These are phyloP conservation scores for Pilatotrama ljubarskyi DNA, from an alignment of 768 basidiomycete genomes.

Conservation along the genomic window DNA sequence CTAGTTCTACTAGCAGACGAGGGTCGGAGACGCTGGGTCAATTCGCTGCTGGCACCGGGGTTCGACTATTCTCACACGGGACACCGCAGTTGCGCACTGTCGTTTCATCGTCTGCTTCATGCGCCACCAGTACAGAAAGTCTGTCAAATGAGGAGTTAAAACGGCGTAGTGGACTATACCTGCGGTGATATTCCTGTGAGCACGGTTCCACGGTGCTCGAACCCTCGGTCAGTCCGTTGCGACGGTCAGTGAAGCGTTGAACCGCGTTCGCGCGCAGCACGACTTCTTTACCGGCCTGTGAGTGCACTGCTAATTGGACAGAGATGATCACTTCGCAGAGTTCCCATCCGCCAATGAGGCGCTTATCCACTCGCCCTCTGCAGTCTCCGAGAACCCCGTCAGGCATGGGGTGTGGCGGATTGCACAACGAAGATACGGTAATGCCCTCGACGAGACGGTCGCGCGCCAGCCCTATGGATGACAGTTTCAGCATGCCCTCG, in stretches of 20 bases:
- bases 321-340: not conserved
- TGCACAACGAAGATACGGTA: not conserved
- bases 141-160: too few relatives aligned
- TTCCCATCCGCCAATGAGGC: not conserved
- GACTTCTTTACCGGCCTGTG: not conserved
- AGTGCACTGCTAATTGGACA: not conserved
- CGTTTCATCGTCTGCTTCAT: too few relatives aligned
- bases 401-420: not conserved
- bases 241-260: not conserved
- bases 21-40: too few relatives aligned
- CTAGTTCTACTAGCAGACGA: too few relatives aligned
- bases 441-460: not conserved
- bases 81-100: too few relatives aligned
- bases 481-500: not conserved
- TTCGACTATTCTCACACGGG: too few relatives aligned
- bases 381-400: slow-evolving; percentile 1
- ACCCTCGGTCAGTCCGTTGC: not conserved
- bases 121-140: too few relatives aligned
- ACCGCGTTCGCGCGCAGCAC: not conserved
- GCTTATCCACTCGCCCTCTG: not conserved
- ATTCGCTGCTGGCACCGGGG: too few relatives aligned
- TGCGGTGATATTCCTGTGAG: not conserved
- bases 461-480: not conserved
- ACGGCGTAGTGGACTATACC: not conserved
- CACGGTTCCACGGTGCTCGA: not conserved